Percentiles rank a stretch among this genome's conserved stretches.
phyloP scores from a whole-genome alignment of 2,329 filamentous ascomycete genomes.

The Karstenula rhodostoma region DNA sequence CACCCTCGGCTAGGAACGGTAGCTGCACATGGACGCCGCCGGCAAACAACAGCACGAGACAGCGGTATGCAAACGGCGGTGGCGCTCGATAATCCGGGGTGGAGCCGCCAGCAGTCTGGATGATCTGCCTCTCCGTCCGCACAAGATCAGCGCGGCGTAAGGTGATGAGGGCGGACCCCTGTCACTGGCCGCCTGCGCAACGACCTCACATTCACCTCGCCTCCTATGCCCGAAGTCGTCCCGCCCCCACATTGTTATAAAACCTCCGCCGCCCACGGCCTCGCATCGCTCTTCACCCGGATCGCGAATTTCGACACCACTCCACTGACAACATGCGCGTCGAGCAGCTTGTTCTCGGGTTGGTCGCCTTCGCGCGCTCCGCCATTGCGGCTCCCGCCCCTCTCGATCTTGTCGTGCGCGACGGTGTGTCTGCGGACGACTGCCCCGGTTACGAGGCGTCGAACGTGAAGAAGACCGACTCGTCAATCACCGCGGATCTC shows the following conservation, averaged over 20 bases:
- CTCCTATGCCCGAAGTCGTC: background rate
- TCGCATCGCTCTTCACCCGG: slow-evolving; percentile 1
- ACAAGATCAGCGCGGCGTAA: slow-evolving; percentile 9
- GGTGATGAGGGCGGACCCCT: background rate
- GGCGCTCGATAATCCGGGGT: slow-evolving; percentile 9
- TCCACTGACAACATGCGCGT: slow-evolving; percentile 28
- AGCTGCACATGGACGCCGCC: background rate
- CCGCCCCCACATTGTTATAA: slow-evolving; percentile 11
- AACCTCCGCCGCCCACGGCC: background rate
- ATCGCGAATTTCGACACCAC: slow-evolving; percentile 14
- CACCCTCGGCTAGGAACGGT: background rate
- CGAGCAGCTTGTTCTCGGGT: slow-evolving; percentile 23
- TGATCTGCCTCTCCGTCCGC: background rate
- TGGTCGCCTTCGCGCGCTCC: slow-evolving; percentile 26
- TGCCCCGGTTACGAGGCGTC: slow-evolving; percentile 75
- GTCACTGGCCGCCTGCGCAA: slow-evolving; percentile 3
- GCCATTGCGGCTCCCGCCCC: slow-evolving; percentile 28
- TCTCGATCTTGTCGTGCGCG: slow-evolving; percentile 1
- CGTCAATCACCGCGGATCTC: slow-evolving; percentile 73
- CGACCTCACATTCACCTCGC: slow-evolving; percentile 2
- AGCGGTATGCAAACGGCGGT: slow-evolving; percentile 1
- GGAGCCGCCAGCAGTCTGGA: background rate
- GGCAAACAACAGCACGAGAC: background rate
- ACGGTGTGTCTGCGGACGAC: slow-evolving; percentile 51
- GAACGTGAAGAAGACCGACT: slow-evolving; percentile 62